Base-by-base conservation (phyloP, 345 rosid species). In the Pistacia vera region DNA sequence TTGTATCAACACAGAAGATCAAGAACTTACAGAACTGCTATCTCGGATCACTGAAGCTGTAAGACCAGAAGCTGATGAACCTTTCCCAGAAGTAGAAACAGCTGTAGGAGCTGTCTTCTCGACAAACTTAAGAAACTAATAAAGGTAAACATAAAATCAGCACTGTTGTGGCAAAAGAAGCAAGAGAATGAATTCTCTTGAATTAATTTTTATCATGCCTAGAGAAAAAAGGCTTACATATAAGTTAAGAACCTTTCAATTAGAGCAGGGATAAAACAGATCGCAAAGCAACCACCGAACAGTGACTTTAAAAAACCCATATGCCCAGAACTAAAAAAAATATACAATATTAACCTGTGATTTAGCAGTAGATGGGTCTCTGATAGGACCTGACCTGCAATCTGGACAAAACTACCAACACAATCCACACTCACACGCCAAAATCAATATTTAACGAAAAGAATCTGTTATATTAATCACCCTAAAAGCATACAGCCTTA, bases 1-100 rank as follows among this genome's bases (percentile, higher is more conserved):
- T n/a, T 55, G 10, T 70, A 57, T 11, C 12, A 68, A 63, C 58
- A 65, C 49, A 74, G 25, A 77, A 72, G 33, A 70, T 36, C 55
- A 72, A 77, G 70, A 83, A 84, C 93, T 76, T 81, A 96, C 99
- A 59, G 98, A 68, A 85, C 95, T 89, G 73, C 81, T 84, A 88
- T 96, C 99, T 55, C 89, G 86, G 81, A 96, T 91, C 71, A 96
- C 99, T 70, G 98, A 96, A 74, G 97, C 98, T 28, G 99, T 96
- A 63, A 96, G 97, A 80, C 99, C 97, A 77, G 99, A 98, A 78
- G 98, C 97, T 8, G 99, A 96, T 67, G 99, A 96, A 74, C 98
- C 98, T 70, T 96, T 96, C 73, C 98, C 97, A 60, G 99, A 96
- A 60, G 99, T 96, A 80, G 93, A 96, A 74, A 96, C 98, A 71